These are phyloP conservation scores for Linum tenue DNA, from an alignment of 345 rosid genomes.

Conservation along the genomic window DNA sequence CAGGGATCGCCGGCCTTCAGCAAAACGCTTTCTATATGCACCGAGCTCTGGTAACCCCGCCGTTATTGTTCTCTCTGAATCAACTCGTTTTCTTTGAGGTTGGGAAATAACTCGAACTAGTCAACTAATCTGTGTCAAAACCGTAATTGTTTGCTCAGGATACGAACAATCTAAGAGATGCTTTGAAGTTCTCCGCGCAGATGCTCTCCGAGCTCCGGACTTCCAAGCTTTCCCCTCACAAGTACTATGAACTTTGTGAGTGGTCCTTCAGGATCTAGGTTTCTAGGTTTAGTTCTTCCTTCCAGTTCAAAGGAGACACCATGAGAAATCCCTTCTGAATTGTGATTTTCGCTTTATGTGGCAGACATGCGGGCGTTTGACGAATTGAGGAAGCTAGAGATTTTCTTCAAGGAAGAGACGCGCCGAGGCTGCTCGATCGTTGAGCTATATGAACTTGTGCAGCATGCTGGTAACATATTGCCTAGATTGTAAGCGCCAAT, in stretches of 20 bases:
- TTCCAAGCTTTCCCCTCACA: constrained; percentile 93
- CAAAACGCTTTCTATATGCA: constrained; percentile 98
- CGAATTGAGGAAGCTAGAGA: constrained; percentile 88
- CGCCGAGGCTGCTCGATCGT: constrained; percentile 88
- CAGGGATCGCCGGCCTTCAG: constrained; percentile 86
- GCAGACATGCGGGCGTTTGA: constrained; percentile 96
- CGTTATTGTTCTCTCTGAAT: not conserved
- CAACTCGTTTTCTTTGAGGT: not conserved
- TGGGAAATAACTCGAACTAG: not conserved
- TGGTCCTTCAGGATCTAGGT: constrained; percentile 10
- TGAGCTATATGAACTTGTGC: constrained; percentile 94
- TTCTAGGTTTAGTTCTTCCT: not conserved
- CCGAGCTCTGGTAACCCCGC: constrained; percentile 74
- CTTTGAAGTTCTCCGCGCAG: constrained; percentile 96
- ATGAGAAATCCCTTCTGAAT: not conserved
- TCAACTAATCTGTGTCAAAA: not conserved
- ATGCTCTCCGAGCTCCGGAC: constrained; percentile 97
- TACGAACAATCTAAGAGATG: constrained; percentile 89
- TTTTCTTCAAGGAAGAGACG: constrained; percentile 89
- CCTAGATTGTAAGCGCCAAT: constrained; percentile 72
- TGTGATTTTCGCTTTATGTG: constrained; percentile 14
- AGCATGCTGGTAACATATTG: constrained; percentile 95
- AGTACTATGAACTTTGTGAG: constrained; percentile 91
- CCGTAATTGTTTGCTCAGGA: constrained; percentile 51
- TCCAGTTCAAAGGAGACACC: not conserved